Conservation (phyloP, 2,329 filamentous ascomycete species). For the Pseudogymnoascus sp. region DNA sequence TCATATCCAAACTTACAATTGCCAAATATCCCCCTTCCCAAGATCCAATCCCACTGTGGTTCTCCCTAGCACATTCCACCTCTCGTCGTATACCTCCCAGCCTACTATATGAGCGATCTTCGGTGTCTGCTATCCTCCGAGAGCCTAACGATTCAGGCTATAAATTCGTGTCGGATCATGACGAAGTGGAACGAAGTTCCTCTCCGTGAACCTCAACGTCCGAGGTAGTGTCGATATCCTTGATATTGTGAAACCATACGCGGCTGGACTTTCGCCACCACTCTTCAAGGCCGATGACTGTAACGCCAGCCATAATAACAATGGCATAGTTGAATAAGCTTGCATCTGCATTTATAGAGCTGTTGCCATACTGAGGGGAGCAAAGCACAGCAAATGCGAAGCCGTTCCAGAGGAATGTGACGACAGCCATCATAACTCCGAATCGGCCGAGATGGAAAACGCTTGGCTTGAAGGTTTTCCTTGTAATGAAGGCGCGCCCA, state of each 20-base stretch:
- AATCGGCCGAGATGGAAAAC: conserved; percentile 14
- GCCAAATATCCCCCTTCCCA: background rate
- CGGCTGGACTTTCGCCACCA: conserved; percentile 15
- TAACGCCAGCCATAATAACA: conserved; percentile 16
- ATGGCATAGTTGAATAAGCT: conserved; percentile 15
- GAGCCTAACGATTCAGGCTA: background rate
- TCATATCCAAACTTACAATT: conserved; percentile 5
- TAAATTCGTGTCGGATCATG: background rate
- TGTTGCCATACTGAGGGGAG: conserved; percentile 14
- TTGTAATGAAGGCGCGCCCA: conserved; percentile 15
- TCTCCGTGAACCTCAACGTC: background rate
- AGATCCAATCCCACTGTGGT: background rate
- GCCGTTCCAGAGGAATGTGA: conserved; percentile 15
- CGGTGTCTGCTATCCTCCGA: background rate
- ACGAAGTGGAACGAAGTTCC: background rate
- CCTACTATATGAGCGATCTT: background rate
- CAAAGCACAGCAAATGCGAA: conserved; percentile 16
- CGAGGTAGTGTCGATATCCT: conserved; percentile 20
- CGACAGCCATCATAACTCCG: conserved; percentile 12
- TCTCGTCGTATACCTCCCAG: background rate
- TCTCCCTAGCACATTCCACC: background rate
- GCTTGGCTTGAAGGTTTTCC: conserved; percentile 14
- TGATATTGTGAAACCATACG: conserved; percentile 14
- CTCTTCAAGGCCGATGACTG: conserved; percentile 14
- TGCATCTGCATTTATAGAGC: conserved; percentile 12